Conservation (phyloP, 2,329 filamentous ascomycete genomes). For the Mycogone perniciosa region DNA sequence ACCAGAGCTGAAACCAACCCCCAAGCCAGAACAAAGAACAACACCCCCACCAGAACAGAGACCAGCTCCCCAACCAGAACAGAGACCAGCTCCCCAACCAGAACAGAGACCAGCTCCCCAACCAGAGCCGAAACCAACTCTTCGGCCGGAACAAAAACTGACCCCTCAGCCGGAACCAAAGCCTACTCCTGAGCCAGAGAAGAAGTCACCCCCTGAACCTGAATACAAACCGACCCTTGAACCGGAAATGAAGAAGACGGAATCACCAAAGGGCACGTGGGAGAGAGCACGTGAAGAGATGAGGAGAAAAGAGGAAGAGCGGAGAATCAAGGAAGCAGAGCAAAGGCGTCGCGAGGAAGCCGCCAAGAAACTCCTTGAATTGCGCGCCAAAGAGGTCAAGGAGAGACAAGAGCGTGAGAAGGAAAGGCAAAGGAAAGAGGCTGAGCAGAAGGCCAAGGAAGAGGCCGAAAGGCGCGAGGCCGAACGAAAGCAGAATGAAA, state of each 20-base stretch:
- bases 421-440: constrained; percentile 32
- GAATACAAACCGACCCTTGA: not conserved
- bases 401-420: constrained; percentile 39
- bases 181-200: not conserved
- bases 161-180: not conserved
- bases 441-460: constrained; percentile 30
- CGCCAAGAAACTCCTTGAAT: constrained; percentile 45
- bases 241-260: constrained; percentile 3
- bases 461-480: constrained; percentile 29
- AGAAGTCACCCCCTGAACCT: not conserved
- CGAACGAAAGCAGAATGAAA: constrained; percentile 23
- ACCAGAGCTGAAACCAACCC: constrained; percentile 13
- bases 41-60: constrained; percentile 19
- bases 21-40: constrained; percentile 6
- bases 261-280: constrained; percentile 41
- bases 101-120: constrained; percentile 10
- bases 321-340: constrained; percentile 54
- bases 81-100: constrained; percentile 12
- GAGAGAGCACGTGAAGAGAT: constrained; percentile 65
- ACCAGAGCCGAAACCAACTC: not conserved
- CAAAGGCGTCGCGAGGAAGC: constrained; percentile 53
- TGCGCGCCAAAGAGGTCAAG: constrained; percentile 50
- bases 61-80: constrained; percentile 20
- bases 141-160: not conserved
- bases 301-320: constrained; percentile 56